These are phyloP conservation scores for Narthecium ossifragum DNA, from an alignment of 106 monocot species.

Conservation along the genomic window DNA sequence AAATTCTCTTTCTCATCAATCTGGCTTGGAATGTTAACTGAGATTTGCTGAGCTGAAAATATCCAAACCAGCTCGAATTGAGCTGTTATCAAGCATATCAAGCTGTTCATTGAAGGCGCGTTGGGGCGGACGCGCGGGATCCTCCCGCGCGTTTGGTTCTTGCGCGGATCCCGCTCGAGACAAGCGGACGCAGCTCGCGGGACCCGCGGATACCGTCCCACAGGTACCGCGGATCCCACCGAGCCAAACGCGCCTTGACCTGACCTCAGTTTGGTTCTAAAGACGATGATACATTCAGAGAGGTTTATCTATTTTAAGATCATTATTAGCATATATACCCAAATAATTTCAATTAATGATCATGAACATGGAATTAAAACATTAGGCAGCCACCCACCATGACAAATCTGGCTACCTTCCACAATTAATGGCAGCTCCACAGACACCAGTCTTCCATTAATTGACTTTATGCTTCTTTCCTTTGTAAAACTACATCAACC, in stretches of 20 bases:
- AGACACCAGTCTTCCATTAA: background rate
- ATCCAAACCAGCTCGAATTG: too few species aligned
- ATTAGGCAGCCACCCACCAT: background rate
- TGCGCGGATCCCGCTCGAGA: too few species aligned
- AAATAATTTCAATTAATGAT: background rate
- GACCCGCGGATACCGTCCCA: too few species aligned
- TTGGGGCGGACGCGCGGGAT: too few species aligned
- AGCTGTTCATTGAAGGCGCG: too few species aligned
- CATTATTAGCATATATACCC: background rate
- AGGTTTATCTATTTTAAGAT: background rate
- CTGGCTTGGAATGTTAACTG: too few species aligned
- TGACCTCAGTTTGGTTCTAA: background rate
- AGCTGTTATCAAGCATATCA: too few species aligned
- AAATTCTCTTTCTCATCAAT: background rate
- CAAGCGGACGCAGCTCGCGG: too few species aligned
- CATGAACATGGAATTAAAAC: background rate
- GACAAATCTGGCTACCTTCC: background rate
- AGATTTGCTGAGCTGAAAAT: too few species aligned
- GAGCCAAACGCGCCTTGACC: background rate
- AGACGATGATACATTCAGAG: background rate
- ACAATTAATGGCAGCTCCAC: background rate
- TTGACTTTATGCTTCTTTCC: background rate
- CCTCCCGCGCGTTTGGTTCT: too few species aligned
- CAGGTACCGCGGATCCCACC: too few species aligned
- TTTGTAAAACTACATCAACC: background rate